A percentile compares a stretch with the other conserved stretches of the same genome.
Evolutionary conservation across 495 filamentous ascomycete species (phyloP).

Genomic region (Penicillium simplicissimum): DNA sequence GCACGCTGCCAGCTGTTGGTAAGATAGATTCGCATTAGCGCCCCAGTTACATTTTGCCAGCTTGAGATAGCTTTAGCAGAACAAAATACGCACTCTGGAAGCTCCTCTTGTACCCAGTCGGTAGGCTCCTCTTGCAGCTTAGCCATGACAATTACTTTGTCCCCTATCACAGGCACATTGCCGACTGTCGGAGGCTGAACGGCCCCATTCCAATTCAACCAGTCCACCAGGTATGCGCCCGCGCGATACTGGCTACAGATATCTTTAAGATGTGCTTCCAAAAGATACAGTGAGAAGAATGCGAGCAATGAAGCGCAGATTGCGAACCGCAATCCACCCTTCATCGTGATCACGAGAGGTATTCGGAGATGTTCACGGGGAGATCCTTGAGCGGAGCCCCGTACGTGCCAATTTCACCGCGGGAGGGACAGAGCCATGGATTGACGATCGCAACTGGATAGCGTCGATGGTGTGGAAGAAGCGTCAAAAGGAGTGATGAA

Average conservation of each 20-base stretch:
- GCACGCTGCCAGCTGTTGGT: slow-evolving; percentile 53
- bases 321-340: slow-evolving; percentile 38
- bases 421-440: slow-evolving; percentile 14
- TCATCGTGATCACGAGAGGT: slow-evolving; percentile 36
- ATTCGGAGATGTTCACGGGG: slow-evolving; percentile 8
- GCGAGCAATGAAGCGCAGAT: slow-evolving; percentile 34
- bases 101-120: slow-evolving; percentile 59
- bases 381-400: slow-evolving; percentile 14
- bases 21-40: neutral
- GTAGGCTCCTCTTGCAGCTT: slow-evolving; percentile 56
- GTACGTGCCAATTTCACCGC: slow-evolving; percentile 14
- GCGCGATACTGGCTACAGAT: slow-evolving; percentile 48
- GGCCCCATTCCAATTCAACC: slow-evolving; percentile 28
- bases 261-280: slow-evolving; percentile 42
- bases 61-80: neutral
- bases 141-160: slow-evolving; percentile 61
- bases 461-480: neutral
- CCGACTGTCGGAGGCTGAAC: slow-evolving; percentile 9
- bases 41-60: neutral
- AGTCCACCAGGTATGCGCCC: slow-evolving; percentile 42
- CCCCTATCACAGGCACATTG: slow-evolving; percentile 23
- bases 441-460: neutral
- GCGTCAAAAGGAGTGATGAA: neutral
- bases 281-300: slow-evolving; percentile 36
- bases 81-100: slow-evolving; percentile 44